Evolutionary conservation across 805 yeast species (phyloP).

Genomic region (Candida anglica): DNA sequence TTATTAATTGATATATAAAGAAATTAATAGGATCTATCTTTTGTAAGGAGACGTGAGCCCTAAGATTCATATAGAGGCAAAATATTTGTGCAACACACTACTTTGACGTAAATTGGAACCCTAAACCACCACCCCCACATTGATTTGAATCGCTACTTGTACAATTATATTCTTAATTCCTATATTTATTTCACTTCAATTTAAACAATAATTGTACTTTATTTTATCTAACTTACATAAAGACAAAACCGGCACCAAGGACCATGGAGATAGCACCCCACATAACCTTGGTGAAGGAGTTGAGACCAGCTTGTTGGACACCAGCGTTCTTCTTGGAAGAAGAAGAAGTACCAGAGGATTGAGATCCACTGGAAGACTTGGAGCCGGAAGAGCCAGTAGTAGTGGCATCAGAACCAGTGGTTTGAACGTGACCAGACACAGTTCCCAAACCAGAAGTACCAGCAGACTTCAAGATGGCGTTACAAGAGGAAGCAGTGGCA

Average conservation of each 20-base stretch:
- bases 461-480: conserved; percentile 57
- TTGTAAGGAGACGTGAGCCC: no score
- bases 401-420: conserved; percentile 20
- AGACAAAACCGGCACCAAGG: conserved; percentile 22
- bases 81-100: no score
- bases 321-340: conserved; percentile 15
- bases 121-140: no score
- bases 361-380: conserved; percentile 11
- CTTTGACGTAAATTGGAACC: no score
- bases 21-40: no score
- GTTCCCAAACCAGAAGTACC: conserved; percentile 69
- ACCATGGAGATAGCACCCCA: conserved; percentile 19
- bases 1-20: no score
- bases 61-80: no score
- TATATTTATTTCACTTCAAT: no score
- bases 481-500: conserved; percentile 44
- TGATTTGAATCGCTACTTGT: no score
- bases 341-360: conserved; percentile 12
- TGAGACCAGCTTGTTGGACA: conserved; percentile 11
- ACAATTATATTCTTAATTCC: no score
- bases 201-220: no score
- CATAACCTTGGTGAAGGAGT: conserved; percentile 14
- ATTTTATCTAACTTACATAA: conserved; percentile 2
- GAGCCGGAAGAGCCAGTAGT: conserved; percentile 18
- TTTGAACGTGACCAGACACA: conserved; percentile 30